A percentile compares a stretch with the other conserved stretches of the same genome.
Evolutionary conservation across 805 yeast species (phyloP).

Genomic region (Candida ficus): DNA sequence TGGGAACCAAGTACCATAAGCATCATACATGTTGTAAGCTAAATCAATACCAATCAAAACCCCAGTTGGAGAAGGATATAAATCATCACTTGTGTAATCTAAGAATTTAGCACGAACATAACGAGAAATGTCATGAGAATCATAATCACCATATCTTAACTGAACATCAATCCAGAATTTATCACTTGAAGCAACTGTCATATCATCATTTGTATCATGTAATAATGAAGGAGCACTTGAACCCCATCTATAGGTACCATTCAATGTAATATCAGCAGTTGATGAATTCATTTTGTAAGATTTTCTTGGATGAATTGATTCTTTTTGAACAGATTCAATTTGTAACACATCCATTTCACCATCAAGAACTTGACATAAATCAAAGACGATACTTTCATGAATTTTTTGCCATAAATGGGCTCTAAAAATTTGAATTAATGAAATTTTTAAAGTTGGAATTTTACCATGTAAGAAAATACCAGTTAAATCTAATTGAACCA

Average conservation of each 20-base stretch:
- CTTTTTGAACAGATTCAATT: conserved; percentile 82
- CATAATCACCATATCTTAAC: conserved; percentile 93
- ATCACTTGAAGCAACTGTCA: conserved; percentile 49
- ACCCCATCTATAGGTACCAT: conserved; percentile 76
- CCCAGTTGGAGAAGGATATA: conserved; percentile 93
- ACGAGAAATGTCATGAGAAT: conserved; percentile 92
- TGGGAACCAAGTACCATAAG: conserved; percentile 97
- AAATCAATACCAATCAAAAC: conserved; percentile 84
- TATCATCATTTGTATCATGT: conserved; percentile 61
- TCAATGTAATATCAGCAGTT: conserved; percentile 81
- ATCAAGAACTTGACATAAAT: conserved; percentile 87
- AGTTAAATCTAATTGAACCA: conserved; percentile 92
- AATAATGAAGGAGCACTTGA: conserved; percentile 77
- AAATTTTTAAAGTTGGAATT: conserved; percentile 93
- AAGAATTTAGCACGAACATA: conserved; percentile 89
- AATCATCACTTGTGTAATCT: conserved; percentile 86
- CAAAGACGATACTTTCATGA: conserved; percentile 92
- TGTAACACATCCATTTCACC: conserved; percentile 78
- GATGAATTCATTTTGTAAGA: conserved; percentile 97
- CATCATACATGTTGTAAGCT: conserved; percentile 93
- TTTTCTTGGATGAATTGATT: conserved; percentile 93
- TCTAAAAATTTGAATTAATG: conserved; percentile 91
- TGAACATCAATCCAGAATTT: conserved; percentile 96
- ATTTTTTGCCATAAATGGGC: conserved; percentile 99
- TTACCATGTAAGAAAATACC: conserved; percentile 97